phyloP scores from a whole-genome alignment of 768 basidiomycete genomes.

The Boletales sp. region DNA sequence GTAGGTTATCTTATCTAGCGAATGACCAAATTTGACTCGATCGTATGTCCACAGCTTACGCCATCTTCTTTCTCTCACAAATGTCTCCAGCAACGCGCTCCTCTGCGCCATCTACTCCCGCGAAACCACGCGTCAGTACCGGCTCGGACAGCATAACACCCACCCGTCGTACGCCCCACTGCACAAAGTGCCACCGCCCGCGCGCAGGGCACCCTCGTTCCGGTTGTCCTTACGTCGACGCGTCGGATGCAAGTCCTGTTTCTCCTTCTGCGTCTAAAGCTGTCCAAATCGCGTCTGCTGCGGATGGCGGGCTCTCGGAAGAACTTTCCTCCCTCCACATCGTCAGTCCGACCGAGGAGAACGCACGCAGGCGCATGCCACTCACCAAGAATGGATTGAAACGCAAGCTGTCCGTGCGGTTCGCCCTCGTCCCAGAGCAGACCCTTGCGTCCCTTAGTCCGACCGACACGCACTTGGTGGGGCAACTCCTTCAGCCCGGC shows the following conservation, averaged over 20 bases:
- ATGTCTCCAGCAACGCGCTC: conserved; percentile 30
- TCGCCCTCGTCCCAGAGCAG: conserved; percentile 32
- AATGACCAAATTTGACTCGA: background rate
- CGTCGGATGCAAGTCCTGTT: conserved; percentile 14
- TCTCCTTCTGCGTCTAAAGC: conserved; percentile 10
- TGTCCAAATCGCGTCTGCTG: background rate
- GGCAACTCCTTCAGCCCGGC: conserved; percentile 43
- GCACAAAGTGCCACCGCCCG: conserved; percentile 53
- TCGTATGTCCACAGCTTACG: too few relatives aligned
- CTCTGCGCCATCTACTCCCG: conserved; percentile 29
- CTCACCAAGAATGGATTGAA: conserved; percentile 1
- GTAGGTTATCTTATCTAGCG: background rate
- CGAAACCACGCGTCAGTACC: conserved; percentile 14
- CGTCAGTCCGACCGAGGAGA: conserved; percentile 20
- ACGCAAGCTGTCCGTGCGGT: conserved; percentile 29
- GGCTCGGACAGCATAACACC: conserved; percentile 18
- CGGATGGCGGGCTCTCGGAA: conserved; percentile 32
- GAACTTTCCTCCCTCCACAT: conserved; percentile 49
- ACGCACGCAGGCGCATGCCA: conserved; percentile 5
- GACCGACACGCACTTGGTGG: conserved; percentile 45
- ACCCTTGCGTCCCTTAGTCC: conserved; percentile 51
- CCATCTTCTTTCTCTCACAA: background rate
- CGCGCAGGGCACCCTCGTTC: conserved; percentile 59
- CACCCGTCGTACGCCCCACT: conserved; percentile 52
- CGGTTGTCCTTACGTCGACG: conserved; percentile 50